These are phyloP conservation scores for Salix suchowensis DNA, from an alignment of 345 rosid species.

Conservation along the genomic window DNA sequence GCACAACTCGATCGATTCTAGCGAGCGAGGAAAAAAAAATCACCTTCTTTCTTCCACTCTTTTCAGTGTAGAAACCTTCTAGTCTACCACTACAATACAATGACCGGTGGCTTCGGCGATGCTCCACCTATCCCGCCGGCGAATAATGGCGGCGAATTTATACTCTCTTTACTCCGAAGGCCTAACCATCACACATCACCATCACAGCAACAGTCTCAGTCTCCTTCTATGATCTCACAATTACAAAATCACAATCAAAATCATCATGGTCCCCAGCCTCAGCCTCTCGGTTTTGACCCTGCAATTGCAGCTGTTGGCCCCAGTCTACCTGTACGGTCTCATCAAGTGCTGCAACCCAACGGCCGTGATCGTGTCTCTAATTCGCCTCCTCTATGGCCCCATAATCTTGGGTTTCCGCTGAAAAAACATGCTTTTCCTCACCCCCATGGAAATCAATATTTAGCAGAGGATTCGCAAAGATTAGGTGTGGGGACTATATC, in stretches of 20 bases:
- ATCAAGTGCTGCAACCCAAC: conserved; percentile 35
- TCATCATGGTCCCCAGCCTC: conserved; percentile 16
- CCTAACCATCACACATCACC: conserved; percentile 28
- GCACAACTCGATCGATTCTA: neutral
- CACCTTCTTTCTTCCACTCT: neutral
- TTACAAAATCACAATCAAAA: conserved; percentile 8
- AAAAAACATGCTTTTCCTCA: conserved; percentile 13
- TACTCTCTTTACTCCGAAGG: conserved; percentile 72
- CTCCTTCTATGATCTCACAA: conserved; percentile 17
- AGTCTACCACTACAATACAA: conserved; percentile 12
- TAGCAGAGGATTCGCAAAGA: conserved; percentile 43
- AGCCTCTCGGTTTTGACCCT: conserved; percentile 48
- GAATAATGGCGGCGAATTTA: conserved; percentile 65
- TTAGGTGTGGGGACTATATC: conserved; percentile 30
- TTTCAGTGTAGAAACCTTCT: neutral
- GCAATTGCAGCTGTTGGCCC: conserved; percentile 87
- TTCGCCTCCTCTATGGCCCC: conserved; percentile 34
- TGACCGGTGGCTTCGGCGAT: conserved; percentile 60
- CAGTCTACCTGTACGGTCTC: conserved; percentile 30
- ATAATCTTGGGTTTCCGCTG: conserved; percentile 46
- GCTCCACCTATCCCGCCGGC: conserved; percentile 38
- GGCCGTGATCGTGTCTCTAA: conserved; percentile 36
- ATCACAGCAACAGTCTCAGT: conserved; percentile 7
- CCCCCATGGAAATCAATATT: conserved; percentile 16
- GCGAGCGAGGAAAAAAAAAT: neutral